These are phyloP conservation scores for Coemansia sp. DNA, from an alignment of 192 early-diverging fungal species.

Conservation along the genomic window DNA sequence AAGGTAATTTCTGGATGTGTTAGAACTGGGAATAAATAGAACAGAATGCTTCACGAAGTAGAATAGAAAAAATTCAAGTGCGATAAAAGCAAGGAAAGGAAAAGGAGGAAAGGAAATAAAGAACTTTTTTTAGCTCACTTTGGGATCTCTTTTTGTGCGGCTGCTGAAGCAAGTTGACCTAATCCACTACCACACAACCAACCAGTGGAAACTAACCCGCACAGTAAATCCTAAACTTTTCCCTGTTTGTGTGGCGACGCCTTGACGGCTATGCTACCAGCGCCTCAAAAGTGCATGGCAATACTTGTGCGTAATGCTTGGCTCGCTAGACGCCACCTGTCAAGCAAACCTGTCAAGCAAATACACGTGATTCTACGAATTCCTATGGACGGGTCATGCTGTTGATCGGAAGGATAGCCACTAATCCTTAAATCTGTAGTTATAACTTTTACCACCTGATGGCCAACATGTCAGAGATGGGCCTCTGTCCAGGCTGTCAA, in stretches of 20 bases:
- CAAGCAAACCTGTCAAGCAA: neutral
- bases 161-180: neutral
- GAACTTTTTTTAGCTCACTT: neutral
- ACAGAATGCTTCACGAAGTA: neutral
- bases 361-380: neutral
- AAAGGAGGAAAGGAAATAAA: constrained; percentile 2
- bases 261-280: neutral
- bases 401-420: neutral
- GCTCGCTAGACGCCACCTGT: neutral
- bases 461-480: neutral
- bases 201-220: neutral
- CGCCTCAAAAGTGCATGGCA: neutral
- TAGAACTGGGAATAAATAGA: neutral
- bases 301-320: neutral
- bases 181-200: neutral
- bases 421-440: neutral
- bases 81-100: constrained; percentile 2
- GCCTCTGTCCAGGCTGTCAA: neutral
- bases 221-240: neutral
- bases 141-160: neutral
- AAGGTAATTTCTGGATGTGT: neutral
- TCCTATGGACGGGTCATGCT: neutral
- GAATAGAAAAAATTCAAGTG: neutral
- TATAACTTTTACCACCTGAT: neutral
- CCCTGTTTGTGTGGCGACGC: neutral